Evolutionary conservation across 2,329 filamentous ascomycete genomes (phyloP).

Genomic region (Clonostachys sp.): DNA sequence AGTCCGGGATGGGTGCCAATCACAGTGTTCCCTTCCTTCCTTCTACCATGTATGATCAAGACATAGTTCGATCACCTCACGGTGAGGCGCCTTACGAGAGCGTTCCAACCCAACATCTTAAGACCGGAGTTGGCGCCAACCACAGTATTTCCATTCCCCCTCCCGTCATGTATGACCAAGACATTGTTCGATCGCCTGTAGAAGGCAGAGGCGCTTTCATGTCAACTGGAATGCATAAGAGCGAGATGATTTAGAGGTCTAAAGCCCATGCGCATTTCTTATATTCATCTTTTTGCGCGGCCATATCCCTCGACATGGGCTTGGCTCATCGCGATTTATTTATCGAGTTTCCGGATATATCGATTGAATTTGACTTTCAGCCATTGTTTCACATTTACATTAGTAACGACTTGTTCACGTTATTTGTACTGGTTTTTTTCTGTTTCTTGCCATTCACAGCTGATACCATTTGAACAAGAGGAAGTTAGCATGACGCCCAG

Average conservation of each 20-base stretch:
- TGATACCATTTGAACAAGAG: too few species aligned
- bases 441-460: background rate
- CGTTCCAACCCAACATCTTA: background rate
- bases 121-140: background rate
- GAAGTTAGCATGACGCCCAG: too few species aligned
- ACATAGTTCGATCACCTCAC: constrained; percentile 4
- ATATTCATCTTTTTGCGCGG: background rate
- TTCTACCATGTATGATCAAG: too few species aligned
- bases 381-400: background rate
- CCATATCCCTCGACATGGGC: background rate
- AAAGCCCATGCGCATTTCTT: background rate
- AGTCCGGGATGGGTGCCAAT: constrained; percentile 8
- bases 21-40: too few species aligned
- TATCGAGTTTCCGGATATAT: background rate
- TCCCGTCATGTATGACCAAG: constrained; percentile 30
- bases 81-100: background rate
- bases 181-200: constrained; percentile 22
- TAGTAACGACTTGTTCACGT: background rate
- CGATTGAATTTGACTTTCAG: background rate
- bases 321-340: background rate
- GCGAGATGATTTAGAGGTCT: constrained; percentile 48
- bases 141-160: constrained; percentile 11
- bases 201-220: constrained; percentile 28
- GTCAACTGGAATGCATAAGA: constrained; percentile 46
- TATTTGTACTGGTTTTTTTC: background rate